Percentiles rank a stretch among this genome's conserved stretches.
phyloP scores from a whole-genome alignment of 1,139 yeast species.

The Debaryomycetaceae sp. region DNA sequence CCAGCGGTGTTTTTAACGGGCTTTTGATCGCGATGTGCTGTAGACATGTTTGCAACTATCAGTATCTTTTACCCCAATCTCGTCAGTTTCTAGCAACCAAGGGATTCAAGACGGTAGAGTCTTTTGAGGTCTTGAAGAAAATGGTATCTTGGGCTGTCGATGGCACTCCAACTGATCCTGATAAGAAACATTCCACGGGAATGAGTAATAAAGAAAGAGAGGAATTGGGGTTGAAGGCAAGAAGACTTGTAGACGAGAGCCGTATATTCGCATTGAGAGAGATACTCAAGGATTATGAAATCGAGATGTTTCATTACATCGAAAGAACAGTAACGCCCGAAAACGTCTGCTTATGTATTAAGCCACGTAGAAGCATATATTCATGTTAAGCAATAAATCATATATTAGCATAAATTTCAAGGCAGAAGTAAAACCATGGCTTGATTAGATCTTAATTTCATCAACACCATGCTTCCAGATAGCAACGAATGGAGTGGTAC shows the following conservation, averaged over 20 bases:
- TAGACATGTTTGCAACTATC: constrained; percentile 71
- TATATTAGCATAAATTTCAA: background rate
- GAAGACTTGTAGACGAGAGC: constrained; percentile 65
- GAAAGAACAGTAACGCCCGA: constrained; percentile 60
- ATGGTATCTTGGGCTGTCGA: constrained; percentile 88
- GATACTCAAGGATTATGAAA: constrained; percentile 29
- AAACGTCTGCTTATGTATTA: constrained; percentile 54
- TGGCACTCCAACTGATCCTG: constrained; percentile 43
- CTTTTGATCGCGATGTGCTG: constrained; percentile 91
- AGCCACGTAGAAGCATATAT: constrained; percentile 1
- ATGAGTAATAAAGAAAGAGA: constrained; percentile 40
- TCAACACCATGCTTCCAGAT: constrained; percentile 98
- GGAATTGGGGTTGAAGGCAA: constrained; percentile 58
- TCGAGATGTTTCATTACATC: constrained; percentile 58
- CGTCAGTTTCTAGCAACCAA: constrained; percentile 30
- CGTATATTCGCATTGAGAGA: constrained; percentile 44
- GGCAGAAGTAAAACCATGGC: constrained; percentile 1
- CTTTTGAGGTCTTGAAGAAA: constrained; percentile 57
- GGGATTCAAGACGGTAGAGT: constrained; percentile 29
- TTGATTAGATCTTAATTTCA: constrained; percentile 77
- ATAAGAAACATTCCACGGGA: constrained; percentile 40
- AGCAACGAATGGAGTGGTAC: constrained; percentile 94
- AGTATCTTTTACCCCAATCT: constrained; percentile 51
- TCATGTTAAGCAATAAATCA: background rate
- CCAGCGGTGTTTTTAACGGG: constrained; percentile 38